A percentile compares a stretch with the other conserved stretches of the same genome.
Conservation (phyloP, 1,139 yeast species). For the Yamadazyma diddensiae region DNA sequence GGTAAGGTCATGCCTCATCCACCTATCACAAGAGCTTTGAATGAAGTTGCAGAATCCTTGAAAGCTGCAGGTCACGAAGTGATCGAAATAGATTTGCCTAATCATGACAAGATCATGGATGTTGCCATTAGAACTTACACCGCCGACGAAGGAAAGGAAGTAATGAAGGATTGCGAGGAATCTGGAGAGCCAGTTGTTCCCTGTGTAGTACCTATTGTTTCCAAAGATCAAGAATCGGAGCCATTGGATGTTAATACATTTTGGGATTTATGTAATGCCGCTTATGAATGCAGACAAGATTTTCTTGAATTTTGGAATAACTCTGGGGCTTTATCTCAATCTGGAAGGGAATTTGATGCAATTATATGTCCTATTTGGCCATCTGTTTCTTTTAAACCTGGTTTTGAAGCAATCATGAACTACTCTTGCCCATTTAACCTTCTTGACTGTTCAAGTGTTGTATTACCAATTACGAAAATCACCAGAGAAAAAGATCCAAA, state of each 20-base stretch:
- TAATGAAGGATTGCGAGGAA: constrained; percentile 11
- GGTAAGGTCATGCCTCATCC: constrained; percentile 16
- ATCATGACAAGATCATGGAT: constrained; percentile 7
- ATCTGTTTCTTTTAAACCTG: constrained; percentile 21
- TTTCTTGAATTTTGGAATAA: constrained; percentile 29
- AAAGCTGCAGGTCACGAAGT: constrained; percentile 16
- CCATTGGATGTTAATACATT: constrained; percentile 22
- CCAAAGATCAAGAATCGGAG: neutral
- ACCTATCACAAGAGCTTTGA: constrained; percentile 17
- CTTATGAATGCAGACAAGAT: constrained; percentile 25
- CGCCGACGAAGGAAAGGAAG: constrained; percentile 17
- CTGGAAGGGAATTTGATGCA: constrained; percentile 32
- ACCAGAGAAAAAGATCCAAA: constrained; percentile 34
- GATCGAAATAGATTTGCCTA: constrained; percentile 14
- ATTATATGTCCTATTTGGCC: constrained; percentile 31
- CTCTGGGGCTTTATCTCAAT: constrained; percentile 19
- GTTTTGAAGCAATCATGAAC: constrained; percentile 14
- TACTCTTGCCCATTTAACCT: constrained; percentile 55
- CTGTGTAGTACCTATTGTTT: constrained; percentile 6
- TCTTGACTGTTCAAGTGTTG: constrained; percentile 52
- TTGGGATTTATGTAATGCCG: constrained; percentile 29
- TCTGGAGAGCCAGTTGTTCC: constrained; percentile 17
- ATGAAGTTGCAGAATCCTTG: constrained; percentile 10
- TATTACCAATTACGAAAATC: constrained; percentile 49
- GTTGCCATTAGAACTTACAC: constrained; percentile 11